Percentiles rank a stretch among this genome's conserved stretches.
phyloP scores from a whole-genome alignment of 2,329 filamentous ascomycete species.

The Graphium sp. region DNA sequence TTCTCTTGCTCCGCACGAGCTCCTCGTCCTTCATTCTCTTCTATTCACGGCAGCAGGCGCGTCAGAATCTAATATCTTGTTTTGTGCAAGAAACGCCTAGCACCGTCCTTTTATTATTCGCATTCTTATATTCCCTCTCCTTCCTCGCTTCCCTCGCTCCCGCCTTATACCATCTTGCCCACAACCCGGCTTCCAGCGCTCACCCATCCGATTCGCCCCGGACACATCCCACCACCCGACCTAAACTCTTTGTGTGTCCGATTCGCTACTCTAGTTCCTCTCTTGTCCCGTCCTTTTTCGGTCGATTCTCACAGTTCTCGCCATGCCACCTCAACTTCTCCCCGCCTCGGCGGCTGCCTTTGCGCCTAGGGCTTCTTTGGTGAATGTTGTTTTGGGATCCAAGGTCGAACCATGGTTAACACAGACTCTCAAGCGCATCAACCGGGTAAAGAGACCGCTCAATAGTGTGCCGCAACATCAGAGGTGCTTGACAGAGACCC shows the following conservation, averaged over 20 bases:
- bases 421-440: constrained; percentile 89
- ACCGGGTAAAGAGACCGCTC: constrained; percentile 87
- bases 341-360: constrained; percentile 94
- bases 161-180: constrained; percentile 1
- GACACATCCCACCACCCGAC: constrained; percentile 4
- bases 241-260: not conserved
- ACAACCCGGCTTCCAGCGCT: constrained; percentile 4
- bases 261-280: not conserved
- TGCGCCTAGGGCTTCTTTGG: constrained; percentile 73
- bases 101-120: constrained; percentile 14
- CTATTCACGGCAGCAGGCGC: too few relatives aligned
- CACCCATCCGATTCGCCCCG: not conserved
- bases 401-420: constrained; percentile 96
- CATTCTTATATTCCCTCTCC: constrained; percentile 8
- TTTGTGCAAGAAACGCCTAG: too few relatives aligned
- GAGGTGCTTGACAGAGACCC: constrained; percentile 83
- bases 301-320: constrained; percentile 3
- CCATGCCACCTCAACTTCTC: constrained; percentile 83
- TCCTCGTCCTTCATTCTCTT: too few relatives aligned
- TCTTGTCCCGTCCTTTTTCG: not conserved
- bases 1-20: too few relatives aligned
- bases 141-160: constrained; percentile 16
- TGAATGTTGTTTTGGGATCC: constrained; percentile 83
- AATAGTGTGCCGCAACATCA: constrained; percentile 96
- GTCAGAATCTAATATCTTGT: too few relatives aligned